Evolutionary conservation across 805 yeast species (phyloP).

Genomic region (Sungouiella thailandica): DNA sequence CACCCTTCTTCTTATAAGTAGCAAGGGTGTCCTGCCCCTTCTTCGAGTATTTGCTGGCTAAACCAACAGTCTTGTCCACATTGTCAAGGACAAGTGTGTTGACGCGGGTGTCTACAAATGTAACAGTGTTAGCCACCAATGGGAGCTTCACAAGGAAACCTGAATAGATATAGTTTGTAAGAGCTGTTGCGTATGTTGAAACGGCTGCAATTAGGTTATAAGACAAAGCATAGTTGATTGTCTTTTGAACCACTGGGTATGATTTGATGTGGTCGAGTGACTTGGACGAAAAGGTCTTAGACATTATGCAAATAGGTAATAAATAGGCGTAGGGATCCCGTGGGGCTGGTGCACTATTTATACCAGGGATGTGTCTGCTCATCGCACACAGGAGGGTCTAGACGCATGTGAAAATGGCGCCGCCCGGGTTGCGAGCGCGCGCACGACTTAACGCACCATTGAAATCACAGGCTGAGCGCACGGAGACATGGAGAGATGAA

Average conservation of each 20-base stretch:
- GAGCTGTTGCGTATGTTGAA: slow-evolving; percentile 17
- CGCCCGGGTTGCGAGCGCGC: background rate
- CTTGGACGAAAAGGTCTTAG: slow-evolving; percentile 27
- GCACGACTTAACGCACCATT: too few species aligned
- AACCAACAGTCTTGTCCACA: slow-evolving; percentile 13
- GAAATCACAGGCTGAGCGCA: too few species aligned
- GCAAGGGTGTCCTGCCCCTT: slow-evolving; percentile 6
- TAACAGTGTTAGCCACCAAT: slow-evolving; percentile 12
- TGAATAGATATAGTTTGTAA: slow-evolving; percentile 18
- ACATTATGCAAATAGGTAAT: slow-evolving; percentile 5
- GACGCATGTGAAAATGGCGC: background rate
- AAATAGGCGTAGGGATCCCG: too few species aligned
- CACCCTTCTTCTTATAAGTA: slow-evolving; percentile 9
- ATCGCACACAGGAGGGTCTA: background rate
- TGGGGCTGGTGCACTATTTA: background rate
- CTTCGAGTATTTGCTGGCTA: slow-evolving; percentile 4
- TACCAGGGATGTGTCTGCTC: background rate
- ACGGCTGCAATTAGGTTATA: slow-evolving; percentile 22
- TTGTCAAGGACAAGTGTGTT: slow-evolving; percentile 20
- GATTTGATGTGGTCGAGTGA: slow-evolving; percentile 28
- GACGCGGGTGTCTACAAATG: slow-evolving; percentile 19
- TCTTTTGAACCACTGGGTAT: slow-evolving; percentile 24
- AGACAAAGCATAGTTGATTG: slow-evolving; percentile 20
- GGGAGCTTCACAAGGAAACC: slow-evolving; percentile 20
- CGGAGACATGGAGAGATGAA: too few species aligned